Evolutionary conservation across 2,329 filamentous ascomycete species (phyloP), one percentile per base, ranked within the genome.

Genomic region (Keithomyces neogunnii): DNA sequence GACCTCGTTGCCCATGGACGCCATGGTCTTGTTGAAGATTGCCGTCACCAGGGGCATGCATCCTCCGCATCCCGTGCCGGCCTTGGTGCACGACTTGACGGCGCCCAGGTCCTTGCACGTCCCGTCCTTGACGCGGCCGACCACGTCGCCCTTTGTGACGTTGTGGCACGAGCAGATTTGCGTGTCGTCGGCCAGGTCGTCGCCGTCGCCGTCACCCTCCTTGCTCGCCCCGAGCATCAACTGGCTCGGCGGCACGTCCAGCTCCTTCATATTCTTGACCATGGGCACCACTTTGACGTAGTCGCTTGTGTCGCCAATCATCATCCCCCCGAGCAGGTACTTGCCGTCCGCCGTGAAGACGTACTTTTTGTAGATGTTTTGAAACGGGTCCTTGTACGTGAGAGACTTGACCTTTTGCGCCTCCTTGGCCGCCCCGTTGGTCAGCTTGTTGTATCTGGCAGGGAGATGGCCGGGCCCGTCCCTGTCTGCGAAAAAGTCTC

Each of bases 121-220:
- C 39, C 88, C 89, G 49, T 86, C 82, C 60, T 91, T 91, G 64
- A 92, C 80, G 2, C 73, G 74, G 4, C 78, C 78, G 44, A 85
- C 81, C 0, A 96, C 75, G 59, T 92, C 88, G 13, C 86, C 87
- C 66, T 96, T 96, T 29, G 82, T 85, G 42, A 96, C 90, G 64
- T 96, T 96, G 73, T 96, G 90, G 60, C 90, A 96, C 1, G 89
- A 93, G 68, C 90, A 96, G 55, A 96, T 86, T 64, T 96, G 91
- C 0, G 88, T 88, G 62, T 93, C 88, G 59, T 93, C 88, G 48
- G 85, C 79, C 57, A 95, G 76, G 60, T 95, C 89, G 58, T 88
- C 88, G 1, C 75, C 84, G 45, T 47, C 52, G 31, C 80, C 87
- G 9, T 88, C 89, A 2, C 84, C 86, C 0, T 82, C 60, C 58